phyloP scores from a whole-genome alignment of 805 yeast genomes.

The Saturnispora saitoi region DNA sequence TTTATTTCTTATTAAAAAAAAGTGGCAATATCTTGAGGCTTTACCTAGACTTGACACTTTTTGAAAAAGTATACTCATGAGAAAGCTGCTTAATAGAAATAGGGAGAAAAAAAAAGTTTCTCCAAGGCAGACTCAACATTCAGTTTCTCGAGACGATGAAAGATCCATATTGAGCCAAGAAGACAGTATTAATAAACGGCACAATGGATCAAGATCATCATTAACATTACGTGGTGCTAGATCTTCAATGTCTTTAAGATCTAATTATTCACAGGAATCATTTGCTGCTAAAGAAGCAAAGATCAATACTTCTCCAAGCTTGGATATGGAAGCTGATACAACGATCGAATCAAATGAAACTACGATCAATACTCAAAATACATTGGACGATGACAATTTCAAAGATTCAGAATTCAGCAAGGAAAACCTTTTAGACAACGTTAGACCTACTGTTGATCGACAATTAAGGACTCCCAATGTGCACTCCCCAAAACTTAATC shows the following conservation, averaged over 20 bases:
- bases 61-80: neutral
- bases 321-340: neutral
- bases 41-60: no score
- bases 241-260: constrained; percentile 1
- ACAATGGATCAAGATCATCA: neutral
- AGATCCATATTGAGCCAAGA: neutral
- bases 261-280: neutral
- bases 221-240: neutral
- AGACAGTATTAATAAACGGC: neutral
- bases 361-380: neutral
- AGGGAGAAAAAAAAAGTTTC: neutral
- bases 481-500: no score
- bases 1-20: neutral
- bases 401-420: neutral
- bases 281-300: neutral
- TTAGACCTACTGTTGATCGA: neutral
- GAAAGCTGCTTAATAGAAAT: neutral
- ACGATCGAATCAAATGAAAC: neutral
- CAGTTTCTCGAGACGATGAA: neutral
- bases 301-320: neutral
- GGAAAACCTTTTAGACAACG: neutral
- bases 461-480: no score
- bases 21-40: neutral
- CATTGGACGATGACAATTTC: neutral
- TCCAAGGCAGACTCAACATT: neutral